phyloP scores from a whole-genome alignment of 1,284 basidiomycete genomes.

The Ceratobasidium sp. region DNA sequence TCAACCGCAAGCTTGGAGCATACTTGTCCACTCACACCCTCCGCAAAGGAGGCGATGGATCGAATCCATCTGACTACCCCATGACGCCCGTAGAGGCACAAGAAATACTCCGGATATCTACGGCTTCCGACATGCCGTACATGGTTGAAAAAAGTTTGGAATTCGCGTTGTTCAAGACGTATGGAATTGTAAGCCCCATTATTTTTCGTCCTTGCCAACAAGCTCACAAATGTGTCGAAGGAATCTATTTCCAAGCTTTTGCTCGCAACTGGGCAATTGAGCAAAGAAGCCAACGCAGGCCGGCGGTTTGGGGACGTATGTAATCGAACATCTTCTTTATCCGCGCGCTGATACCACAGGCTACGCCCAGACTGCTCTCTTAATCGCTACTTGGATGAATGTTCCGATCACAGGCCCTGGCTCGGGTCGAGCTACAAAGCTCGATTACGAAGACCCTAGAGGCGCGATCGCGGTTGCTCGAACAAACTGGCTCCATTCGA shows the following conservation, averaged over 20 bases:
- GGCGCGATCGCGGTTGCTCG: slow-evolving; percentile 31
- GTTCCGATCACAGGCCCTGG: slow-evolving; percentile 32
- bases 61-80: slow-evolving; percentile 13
- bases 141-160: slow-evolving; percentile 22
- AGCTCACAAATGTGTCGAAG: background rate
- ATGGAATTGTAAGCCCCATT: slow-evolving; percentile 22
- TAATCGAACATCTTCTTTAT: background rate
- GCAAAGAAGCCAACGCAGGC: slow-evolving; percentile 10
- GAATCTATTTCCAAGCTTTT: slow-evolving; percentile 24
- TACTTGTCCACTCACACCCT: background rate
- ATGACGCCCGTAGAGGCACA: slow-evolving; percentile 35
- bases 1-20: background rate
- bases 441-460: slow-evolving; percentile 7
- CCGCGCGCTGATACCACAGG: background rate
- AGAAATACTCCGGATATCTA: slow-evolving; percentile 8
- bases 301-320: slow-evolving; percentile 26
- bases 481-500: slow-evolving; percentile 34
- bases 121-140: slow-evolving; percentile 5
- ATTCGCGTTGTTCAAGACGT: slow-evolving; percentile 30
- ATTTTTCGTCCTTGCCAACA: background rate
- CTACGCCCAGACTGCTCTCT: slow-evolving; percentile 11
- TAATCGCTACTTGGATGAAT: slow-evolving; percentile 17
- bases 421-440: background rate
- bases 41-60: slow-evolving; percentile 2
- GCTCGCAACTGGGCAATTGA: slow-evolving; percentile 12